Evolutionary conservation across 306 rosid genomes (phyloP).

Genomic region (Potentilla sterilis): DNA sequence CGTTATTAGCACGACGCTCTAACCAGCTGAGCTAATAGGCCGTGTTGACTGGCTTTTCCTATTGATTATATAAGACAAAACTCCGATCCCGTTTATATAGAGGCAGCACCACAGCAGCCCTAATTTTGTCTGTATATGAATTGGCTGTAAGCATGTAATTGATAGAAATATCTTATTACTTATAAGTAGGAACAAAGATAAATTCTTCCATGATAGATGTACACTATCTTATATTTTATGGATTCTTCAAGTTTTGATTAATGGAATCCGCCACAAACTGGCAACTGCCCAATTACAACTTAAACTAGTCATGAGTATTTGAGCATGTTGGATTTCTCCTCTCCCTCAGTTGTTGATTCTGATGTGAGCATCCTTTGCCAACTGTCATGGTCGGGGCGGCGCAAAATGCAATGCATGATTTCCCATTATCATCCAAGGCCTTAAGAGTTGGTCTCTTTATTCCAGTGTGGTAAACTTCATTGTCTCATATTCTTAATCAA

Average conservation of each 20-base stretch:
- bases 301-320: not conserved
- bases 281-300: not conserved
- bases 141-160: not conserved
- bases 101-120: not conserved
- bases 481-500: not conserved
- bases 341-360: constrained; percentile 3
- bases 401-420: not conserved
- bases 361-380: not conserved
- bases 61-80: too few relatives aligned
- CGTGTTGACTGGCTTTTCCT: rapidly evolving
- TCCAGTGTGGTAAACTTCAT: not conserved
- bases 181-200: not conserved
- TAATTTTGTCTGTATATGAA: not conserved
- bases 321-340: not conserved
- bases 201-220: not conserved
- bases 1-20: constrained; percentile 19
- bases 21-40: constrained; percentile 21
- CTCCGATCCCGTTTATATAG: too few relatives aligned
- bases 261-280: constrained; percentile 3
- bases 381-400: not conserved
- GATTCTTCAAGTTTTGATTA: not conserved
- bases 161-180: not conserved
- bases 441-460: not conserved
- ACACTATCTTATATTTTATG: not conserved
- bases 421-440: not conserved